Evolutionary conservation across 371 early-diverging fungal genomes (phyloP).

Genomic region (Apophysomyces variabilis): DNA sequence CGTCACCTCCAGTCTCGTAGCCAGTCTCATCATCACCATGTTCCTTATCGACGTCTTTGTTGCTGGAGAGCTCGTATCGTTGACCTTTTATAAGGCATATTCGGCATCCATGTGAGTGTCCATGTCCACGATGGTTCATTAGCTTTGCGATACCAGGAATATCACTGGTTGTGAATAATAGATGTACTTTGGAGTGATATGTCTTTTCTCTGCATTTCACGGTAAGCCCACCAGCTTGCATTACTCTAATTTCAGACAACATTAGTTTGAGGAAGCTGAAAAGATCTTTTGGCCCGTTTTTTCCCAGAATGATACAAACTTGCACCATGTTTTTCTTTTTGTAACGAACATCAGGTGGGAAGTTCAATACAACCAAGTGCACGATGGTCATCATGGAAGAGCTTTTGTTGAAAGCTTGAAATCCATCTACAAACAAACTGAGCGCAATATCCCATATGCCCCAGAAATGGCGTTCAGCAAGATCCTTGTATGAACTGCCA

Average conservation of each 20-base stretch:
- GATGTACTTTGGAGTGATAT: neutral
- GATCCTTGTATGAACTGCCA: neutral
- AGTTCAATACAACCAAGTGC: conserved; percentile 3
- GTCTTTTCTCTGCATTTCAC: neutral
- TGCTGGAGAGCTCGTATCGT: neutral
- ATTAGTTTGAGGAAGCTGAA: neutral
- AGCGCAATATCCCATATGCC: neutral
- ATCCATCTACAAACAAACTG: neutral
- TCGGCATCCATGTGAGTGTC: neutral
- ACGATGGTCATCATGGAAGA: neutral
- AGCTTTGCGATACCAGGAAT: neutral
- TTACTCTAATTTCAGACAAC: neutral
- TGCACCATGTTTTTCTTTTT: neutral
- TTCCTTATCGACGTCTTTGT: neutral
- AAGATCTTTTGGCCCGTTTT: neutral
- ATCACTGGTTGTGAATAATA: neutral
- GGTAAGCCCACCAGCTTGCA: neutral
- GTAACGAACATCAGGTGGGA: conserved; percentile 12
- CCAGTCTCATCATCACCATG: neutral
- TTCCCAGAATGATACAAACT: neutral
- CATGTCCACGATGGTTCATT: neutral
- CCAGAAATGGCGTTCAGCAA: neutral
- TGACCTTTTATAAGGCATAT: neutral
- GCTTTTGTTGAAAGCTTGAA: neutral
- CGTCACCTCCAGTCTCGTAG: neutral